Evolutionary conservation across 2,329 filamentous ascomycete species (phyloP), one percentile per base, ranked within the genome.

Genomic region (Metarhizium humberi): DNA sequence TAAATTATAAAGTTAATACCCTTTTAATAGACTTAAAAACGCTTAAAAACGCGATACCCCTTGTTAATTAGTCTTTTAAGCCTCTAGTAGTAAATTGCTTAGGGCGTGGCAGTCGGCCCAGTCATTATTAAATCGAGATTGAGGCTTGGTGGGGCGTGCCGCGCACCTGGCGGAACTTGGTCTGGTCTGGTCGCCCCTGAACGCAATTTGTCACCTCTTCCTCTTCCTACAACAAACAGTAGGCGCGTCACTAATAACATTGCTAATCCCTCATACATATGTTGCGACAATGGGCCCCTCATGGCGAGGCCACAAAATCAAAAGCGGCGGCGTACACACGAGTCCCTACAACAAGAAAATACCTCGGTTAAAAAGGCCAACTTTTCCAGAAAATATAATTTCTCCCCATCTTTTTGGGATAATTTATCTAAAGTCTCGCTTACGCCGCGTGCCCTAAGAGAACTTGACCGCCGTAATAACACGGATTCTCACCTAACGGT

Each of bases 361-460:
- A 5, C 2, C 29, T 49, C 50, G 16, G 4, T 20, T 45, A 18
- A 20, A 20, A 45, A 20, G n/a, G 42, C 42, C 18, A 3, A 14
- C 8, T 13, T 45, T 20, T 18, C 42, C 18, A 45, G 42, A 20
- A 16, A 40, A 40, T 54, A 49, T 6, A 63, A 57, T 52, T 64
- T 60, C 48, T 56, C 64, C 16, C 62, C 63, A 10, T 55, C 57
- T 47, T 68, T 67, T 53, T 68, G 59, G 57, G 62, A 66, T 42
- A 59, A 59, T 11, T 52, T 68, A 36, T 65, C 64, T n/a, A 61
- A 63, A 47, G 56, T 65, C 29, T 62, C 56, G 57, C 59, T 67
- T 36, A 66, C 62, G 38, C 58, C 52, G 52, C 61, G 57, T 50
- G 65, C 65, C 7, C 57, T 68, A 54, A 62, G 57, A 57, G 65